phyloP scores from a whole-genome alignment of 2,329 filamentous ascomycete species.

The Calonectria multiphialidica region DNA sequence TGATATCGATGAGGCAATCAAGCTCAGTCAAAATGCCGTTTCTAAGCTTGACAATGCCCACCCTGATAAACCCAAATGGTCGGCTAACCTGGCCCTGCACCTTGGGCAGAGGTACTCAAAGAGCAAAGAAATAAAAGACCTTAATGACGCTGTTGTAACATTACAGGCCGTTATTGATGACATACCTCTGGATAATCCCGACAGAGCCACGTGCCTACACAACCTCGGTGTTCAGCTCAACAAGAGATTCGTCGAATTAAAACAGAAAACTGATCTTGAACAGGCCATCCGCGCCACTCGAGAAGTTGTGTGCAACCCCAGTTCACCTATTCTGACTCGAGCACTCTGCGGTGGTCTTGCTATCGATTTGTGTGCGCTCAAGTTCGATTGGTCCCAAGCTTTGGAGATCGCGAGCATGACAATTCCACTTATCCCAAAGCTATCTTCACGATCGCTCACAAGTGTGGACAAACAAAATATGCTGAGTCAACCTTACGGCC shows the following conservation, averaged over 20 bases:
- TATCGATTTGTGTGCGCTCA: background rate
- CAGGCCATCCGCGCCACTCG: background rate
- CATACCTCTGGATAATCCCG: background rate
- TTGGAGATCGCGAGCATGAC: background rate
- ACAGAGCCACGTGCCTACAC: background rate
- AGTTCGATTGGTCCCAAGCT: background rate
- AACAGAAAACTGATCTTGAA: background rate
- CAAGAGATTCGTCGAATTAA: background rate
- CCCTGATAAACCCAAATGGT: background rate
- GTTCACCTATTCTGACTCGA: background rate
- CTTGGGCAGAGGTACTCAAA: background rate
- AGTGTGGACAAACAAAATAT: background rate
- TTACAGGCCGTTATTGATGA: background rate
- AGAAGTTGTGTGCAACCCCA: background rate
- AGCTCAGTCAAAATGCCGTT: background rate
- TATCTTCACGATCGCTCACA: background rate
- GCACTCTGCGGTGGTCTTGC: background rate
- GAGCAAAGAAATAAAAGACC: background rate
- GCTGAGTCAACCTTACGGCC: background rate
- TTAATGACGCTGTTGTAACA: background rate
- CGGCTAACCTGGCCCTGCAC: background rate
- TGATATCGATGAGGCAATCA: background rate
- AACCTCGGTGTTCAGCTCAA: background rate
- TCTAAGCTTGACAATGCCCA: background rate
- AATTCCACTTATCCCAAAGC: background rate